Evolutionary conservation across 1,284 basidiomycete species (phyloP), one percentile per base, ranked within the genome.

Genomic region (Cryptococcus deneoformans): DNA sequence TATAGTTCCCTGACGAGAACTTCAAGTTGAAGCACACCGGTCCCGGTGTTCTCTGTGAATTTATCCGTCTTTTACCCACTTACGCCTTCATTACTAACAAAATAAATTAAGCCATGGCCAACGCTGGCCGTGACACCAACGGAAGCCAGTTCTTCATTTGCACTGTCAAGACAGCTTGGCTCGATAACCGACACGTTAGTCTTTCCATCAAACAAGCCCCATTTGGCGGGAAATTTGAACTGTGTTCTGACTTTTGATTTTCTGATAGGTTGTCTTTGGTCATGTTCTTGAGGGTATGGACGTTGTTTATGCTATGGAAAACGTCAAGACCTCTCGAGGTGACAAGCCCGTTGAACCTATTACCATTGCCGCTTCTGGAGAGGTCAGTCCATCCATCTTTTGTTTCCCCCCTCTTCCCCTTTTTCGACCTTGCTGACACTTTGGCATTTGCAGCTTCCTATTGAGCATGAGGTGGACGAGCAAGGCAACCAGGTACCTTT

Each of bases 231-330:
- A n/a, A n/a, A n/a, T n/a, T n/a, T 14, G 6, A 12, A 11, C 47
- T 50, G 46, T 24, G n/a, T 37, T n/a, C 42, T 11, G 12, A 3
- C 14, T 10, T 56, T 7, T 20, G 12, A 1, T 11, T 8, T 24
- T 38, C 35, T 20, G 6, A 6, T 40, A 89, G 87, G 88, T 94
- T 72, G 92, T 97, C 46, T 97, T 96, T 67, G 93, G 93, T 58
- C 85, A 86, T 66, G 89, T 96, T 56, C 64, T 95, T 48, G 90
- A 95, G 62, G 92, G 92, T 53, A 89, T 94, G 88, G 88, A 93
- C 63, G 79, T 95, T 61, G 82, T 96, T 42, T 73, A 79, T 59
- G 77, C 78, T 34, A 90, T 94, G 61, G 89, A 90, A 88, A 63
- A 56, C 58, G 66, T 76, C 48, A 74, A 89, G 87, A 94, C 81